Evolutionary conservation across 371 early-diverging fungal genomes (phyloP).

Genomic region (Mortierella sp.): DNA sequence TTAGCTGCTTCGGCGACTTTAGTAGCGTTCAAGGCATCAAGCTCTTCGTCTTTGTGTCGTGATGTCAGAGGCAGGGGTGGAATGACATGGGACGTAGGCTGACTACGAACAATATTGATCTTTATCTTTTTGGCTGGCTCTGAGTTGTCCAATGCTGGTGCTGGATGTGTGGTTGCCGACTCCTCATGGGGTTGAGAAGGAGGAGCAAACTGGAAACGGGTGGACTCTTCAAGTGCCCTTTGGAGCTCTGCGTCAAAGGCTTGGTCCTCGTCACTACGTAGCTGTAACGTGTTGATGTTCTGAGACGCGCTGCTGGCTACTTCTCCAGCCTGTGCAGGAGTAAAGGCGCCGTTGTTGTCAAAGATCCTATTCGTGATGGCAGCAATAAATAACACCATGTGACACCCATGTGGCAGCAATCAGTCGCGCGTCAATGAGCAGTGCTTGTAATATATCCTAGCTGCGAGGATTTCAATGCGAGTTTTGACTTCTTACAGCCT

Average conservation of each 20-base stretch:
- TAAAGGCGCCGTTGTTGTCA: constrained; percentile 18
- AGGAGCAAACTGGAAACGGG: not conserved
- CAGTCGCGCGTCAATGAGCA: no score
- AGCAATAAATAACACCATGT: not conserved
- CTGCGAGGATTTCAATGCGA: no score
- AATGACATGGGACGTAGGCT: constrained; percentile 8
- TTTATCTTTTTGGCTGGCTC: constrained; percentile 28
- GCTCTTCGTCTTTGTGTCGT: constrained; percentile 38
- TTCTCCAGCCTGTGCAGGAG: not conserved
- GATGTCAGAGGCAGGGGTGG: constrained; percentile 30
- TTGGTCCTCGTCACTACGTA: constrained; percentile 23
- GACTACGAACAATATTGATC: constrained; percentile 39
- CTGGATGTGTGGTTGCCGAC: not conserved
- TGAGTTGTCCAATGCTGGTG: not conserved
- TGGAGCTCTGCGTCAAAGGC: constrained; percentile 37
- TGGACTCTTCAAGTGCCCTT: constrained; percentile 29
- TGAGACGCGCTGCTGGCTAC: constrained; percentile 1
- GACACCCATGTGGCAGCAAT: not conserved
- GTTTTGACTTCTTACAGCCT: not conserved
- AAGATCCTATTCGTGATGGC: constrained; percentile 29
- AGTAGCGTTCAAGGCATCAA: constrained; percentile 24
- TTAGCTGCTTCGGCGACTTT: constrained; percentile 26
- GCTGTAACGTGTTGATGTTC: constrained; percentile 11
- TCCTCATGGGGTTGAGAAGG: not conserved
- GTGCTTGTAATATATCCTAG: no score